Evolutionary conservation across 768 basidiomycete species (phyloP), one percentile per base, ranked within the genome.

Genomic region (Sporobolomyces roseus): DNA sequence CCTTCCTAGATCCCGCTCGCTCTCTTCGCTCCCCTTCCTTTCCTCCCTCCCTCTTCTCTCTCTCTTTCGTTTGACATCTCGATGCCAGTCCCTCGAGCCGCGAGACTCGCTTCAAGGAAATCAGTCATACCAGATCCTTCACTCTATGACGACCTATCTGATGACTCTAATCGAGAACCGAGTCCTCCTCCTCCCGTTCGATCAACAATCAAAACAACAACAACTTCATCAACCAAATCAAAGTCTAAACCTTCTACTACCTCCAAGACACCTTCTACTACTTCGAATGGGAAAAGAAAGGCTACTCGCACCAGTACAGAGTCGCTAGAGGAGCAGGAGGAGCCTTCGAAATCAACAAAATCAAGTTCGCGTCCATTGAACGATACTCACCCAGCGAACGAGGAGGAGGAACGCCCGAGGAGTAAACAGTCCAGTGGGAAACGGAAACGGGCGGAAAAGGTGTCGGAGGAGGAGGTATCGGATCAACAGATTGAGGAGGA

Each of bases 71-170:
- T 49, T 36, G 12, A 13, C 60, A n/a, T 25, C 3, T 5, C 5
- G 13, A 66, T 70, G 69, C 63, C 69, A 12, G 63, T 59, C 3
- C 69, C 69, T 1, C 61, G 69, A 9, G 60, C 68, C 0, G 49
- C 62, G 0, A 38, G 62, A 14, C 27, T 43, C 38, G 56, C 59
- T 16, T 8, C 19, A 36, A 45, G 69, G 27, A 65, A 62, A 41
- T 65, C 64, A 7, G 49, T 65, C 64, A 61, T 58, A 3, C 60
- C 69, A 19, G 69, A 70, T 27, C 64, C 69, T 0, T 54, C 61
- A 36, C 61, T 70, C 19, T 70, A 70, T 53, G 41, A 21, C 33
- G 38, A 62, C 54, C 29, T 38, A 52, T 51, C 59, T 2, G 69
- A 62, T 54, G 65, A 59, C 58, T n/a, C 61, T 23, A 52, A 72